These are phyloP conservation scores for Dactylonectria macrodidyma DNA, from an alignment of 2,329 filamentous ascomycete genomes.

Conservation along the genomic window DNA sequence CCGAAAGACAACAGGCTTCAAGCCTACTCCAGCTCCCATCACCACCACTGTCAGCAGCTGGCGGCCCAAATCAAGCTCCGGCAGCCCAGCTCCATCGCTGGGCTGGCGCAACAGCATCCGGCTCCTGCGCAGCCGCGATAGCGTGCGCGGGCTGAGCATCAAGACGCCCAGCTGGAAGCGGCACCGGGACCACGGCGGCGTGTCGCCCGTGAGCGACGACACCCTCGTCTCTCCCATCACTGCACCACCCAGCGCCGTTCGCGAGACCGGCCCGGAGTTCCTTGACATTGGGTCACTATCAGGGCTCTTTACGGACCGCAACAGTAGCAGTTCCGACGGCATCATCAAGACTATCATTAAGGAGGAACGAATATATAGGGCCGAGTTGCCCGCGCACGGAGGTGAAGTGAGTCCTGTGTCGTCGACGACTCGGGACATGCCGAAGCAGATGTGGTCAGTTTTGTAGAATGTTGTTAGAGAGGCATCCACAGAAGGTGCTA, in stretches of 20 bases:
- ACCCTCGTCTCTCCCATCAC: slow-evolving; percentile 3
- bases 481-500: slow-evolving; percentile 17
- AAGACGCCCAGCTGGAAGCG: slow-evolving; percentile 49
- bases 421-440: slow-evolving; percentile 16
- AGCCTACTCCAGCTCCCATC: neutral
- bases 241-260: neutral
- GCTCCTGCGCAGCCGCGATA: slow-evolving; percentile 40
- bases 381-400: neutral
- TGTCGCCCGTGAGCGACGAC: neutral
- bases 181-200: slow-evolving; percentile 30
- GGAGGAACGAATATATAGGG: neutral
- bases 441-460: slow-evolving; percentile 16
- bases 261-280: slow-evolving; percentile 5
- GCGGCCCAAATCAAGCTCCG: slow-evolving; percentile 23
- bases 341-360: slow-evolving; percentile 8
- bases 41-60: neutral
- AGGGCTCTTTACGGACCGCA: neutral
- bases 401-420: slow-evolving; percentile 32
- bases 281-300: slow-evolving; percentile 18
- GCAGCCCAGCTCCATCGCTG: slow-evolving; percentile 4
- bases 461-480: slow-evolving; percentile 11
- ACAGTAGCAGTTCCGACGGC: slow-evolving; percentile 15
- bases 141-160: slow-evolving; percentile 44
- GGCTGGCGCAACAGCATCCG: slow-evolving; percentile 42
- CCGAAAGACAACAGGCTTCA: slow-evolving; percentile 29